Base-by-base conservation (phyloP, 2,329 filamentous ascomycete species). In the Hypoxylon sp. region DNA sequence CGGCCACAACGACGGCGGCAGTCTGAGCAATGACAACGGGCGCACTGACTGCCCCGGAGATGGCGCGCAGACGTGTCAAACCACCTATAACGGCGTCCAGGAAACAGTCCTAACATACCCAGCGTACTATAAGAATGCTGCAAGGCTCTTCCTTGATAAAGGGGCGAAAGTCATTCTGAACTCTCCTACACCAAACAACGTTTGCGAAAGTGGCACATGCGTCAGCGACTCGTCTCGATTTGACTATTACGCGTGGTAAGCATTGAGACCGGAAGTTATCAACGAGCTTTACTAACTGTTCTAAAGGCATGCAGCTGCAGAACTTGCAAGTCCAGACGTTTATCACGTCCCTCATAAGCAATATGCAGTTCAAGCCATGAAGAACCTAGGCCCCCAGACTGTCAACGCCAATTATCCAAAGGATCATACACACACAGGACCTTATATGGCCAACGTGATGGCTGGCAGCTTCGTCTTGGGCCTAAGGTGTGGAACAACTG, bases 1-100 rank as follows among this genome's bases (percentile, higher is more conserved):
- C 73, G 90, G 91, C 0, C 90, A 92, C 81, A 93, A 93, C 73
- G 91, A 92, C 71, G 90, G 89, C 22, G 89, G 90, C 1, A 84
- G 84, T 0, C 80, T 89, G 1, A 78, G 77, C 17, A 84, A 78
- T 11, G 90, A 92, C 77, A 91, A 91, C 72, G 86, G 86, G 0
- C 84, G 89, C 13, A 86, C 85, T 1, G 88, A 87, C 71, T 92
- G 90, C 66, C 79, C 78, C 1, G 88, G 88, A 2, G 79, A 82
- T 0, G 87, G 86, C 13, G 75, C 76, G 6, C 83, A 90, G 74
- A 86, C 83, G 0, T 90, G 88, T 77, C 75, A 79, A 37, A 86
- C 84, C 0, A 82, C 79, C 2, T 88, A 86, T 72, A 80, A 87
- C 67, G 85, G 84, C 2, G 79, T 81, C 13, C 63, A 77, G 0